Evolutionary conservation across 202 grass and related monocot species (phyloP), one percentile per base, ranked within the genome.

Genomic region (Zoysia matrella): DNA sequence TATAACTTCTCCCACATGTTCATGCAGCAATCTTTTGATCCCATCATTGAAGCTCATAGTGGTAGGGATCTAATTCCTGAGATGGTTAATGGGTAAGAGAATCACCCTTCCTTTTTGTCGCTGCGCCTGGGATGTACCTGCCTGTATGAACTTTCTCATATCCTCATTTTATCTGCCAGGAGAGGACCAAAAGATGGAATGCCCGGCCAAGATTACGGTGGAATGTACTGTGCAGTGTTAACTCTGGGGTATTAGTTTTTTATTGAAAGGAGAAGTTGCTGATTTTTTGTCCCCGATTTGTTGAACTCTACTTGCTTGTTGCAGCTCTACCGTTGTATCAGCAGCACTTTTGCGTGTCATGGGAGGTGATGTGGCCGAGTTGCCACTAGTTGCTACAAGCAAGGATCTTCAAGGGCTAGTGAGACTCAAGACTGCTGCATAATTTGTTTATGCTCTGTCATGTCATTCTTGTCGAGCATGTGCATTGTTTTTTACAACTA

Each of bases 11-110:
- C 44, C 80, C 36, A 0, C 69, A 36, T 61, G 12, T 80, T 75
- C 56, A 57, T 78, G 77, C 89, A 96, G 93, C 91, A 99, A 88
- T 99, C 96, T 54, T 99, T 99, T 89, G 96, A 99, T 86, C 96
- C 96, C 43, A 99, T 99, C 70, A 78, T 95, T 40, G 96, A 99
- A 81, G 87, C 49, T 73, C 85, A 80, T 78, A 87, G 80, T 14
- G 77, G 88, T 15, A 80, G 86, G 60, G 93, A 99, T 87, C 76
- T 99, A 65, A 99, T 99, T 90, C 96, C 96, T 70, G 87, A 90
- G 69, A 95, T 99, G 96, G 96, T 99, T 82, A 55, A 96, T 30
- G 91, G 93, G 96, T 99, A 88, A 93, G 91, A 75, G 52, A 76
- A 71, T 10, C 7, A 3, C 72, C 58, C 3, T 36, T 68, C 4